phyloP scores from a whole-genome alignment of 176 grass and related monocot species.

The Oryza officinalis region DNA sequence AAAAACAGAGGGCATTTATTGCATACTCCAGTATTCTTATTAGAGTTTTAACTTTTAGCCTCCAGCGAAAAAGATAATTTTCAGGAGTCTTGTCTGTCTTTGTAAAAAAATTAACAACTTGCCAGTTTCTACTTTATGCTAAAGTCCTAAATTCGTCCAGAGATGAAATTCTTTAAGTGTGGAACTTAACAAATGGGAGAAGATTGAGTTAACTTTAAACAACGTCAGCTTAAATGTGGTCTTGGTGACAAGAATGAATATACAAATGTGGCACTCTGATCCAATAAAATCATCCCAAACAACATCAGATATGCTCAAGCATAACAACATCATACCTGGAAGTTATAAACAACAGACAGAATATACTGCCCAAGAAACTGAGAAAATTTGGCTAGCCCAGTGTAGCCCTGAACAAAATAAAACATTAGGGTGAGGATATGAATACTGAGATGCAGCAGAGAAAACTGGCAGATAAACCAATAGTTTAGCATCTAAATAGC shows the following conservation, averaged over 20 bases:
- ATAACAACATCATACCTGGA: conserved; percentile 50
- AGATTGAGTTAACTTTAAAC: not conserved
- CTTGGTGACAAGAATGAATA: not conserved
- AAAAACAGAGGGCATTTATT: conserved; percentile 28
- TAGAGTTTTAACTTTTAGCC: not conserved
- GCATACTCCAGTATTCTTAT: not conserved
- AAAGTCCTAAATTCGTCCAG: not conserved
- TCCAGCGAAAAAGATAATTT: not conserved
- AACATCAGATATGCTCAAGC: conserved; percentile 21
- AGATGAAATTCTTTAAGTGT: not conserved
- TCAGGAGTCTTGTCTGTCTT: not conserved
- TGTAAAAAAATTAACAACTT: not conserved
- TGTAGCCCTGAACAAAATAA: conserved; percentile 30
- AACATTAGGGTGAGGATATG: not conserved
- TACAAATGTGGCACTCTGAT: not conserved
- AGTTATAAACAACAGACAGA: conserved; percentile 29
- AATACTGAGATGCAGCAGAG: not conserved
- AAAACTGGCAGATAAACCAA: conserved; percentile 10
- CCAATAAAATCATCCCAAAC: not conserved
- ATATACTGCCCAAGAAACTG: conserved; percentile 40
- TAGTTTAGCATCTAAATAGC: not conserved
- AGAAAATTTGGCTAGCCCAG: conserved; percentile 17
- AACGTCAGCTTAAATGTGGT: not conserved
- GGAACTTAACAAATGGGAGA: not conserved
- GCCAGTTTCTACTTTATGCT: not conserved